Percentiles rank a stretch among this genome's conserved stretches.
Conservation (phyloP, 129 eudicot genomes). For the Calendula officinalis region DNA sequence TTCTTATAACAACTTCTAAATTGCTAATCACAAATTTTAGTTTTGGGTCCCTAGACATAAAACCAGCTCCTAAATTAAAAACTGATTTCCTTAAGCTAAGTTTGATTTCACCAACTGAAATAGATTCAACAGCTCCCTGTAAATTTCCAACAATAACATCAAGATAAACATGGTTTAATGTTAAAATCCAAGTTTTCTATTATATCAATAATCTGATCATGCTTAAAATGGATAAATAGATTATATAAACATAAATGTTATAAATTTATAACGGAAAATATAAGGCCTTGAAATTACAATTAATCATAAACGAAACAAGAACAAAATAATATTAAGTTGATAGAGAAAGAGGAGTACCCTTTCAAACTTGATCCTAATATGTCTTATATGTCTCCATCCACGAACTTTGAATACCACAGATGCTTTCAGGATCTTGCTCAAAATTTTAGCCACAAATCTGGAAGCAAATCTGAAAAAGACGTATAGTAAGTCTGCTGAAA, state of each 20-base stretch:
- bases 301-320: constrained; percentile 12
- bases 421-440: constrained; percentile 82
- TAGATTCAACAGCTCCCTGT: constrained; percentile 84
- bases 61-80: constrained; percentile 67
- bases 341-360: constrained; percentile 45
- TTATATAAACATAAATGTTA: not conserved
- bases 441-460: constrained; percentile 57
- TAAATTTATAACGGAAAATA: not conserved
- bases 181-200: constrained; percentile 13
- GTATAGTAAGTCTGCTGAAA: constrained; percentile 15
- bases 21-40: constrained; percentile 57
- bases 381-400: constrained; percentile 90
- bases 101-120: constrained; percentile 89
- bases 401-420: constrained; percentile 76
- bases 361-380: constrained; percentile 69
- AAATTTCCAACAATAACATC: constrained; percentile 28
- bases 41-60: constrained; percentile 79
- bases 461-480: constrained; percentile 67
- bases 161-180: constrained; percentile 24
- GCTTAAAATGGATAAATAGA: not conserved
- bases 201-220: constrained; percentile 14
- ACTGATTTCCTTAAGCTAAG: constrained; percentile 75
- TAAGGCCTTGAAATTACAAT: not conserved
- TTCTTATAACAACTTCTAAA: constrained; percentile 71
- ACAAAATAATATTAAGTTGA: not conserved